Percentiles rank a stretch among this genome's conserved stretches.
These are phyloP conservation scores for Globisporangium cylindrosporum DNA, from an alignment of 352 stramenopile genomes.

Conservation along the genomic window DNA sequence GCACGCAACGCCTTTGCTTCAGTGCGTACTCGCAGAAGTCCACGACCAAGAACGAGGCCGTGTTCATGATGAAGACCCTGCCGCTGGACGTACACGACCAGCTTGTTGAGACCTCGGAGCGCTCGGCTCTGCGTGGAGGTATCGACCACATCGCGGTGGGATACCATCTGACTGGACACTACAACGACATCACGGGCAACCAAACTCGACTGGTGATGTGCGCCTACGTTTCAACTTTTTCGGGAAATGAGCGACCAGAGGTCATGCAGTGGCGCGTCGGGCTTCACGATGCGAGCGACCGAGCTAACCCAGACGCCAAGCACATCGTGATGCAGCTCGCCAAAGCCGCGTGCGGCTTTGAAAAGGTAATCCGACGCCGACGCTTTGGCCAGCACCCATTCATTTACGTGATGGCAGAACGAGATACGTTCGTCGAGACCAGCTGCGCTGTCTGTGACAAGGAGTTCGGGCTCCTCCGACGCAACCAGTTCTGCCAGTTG, in stretches of 20 bases:
- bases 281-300: constrained; percentile 5
- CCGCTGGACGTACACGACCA: constrained; percentile 43
- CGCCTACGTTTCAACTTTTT: constrained; percentile 36
- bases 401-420: constrained; percentile 32
- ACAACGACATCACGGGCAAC: constrained; percentile 45
- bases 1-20: constrained; percentile 57
- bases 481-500: constrained; percentile 61
- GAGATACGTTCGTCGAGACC: constrained; percentile 22
- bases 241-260: constrained; percentile 9
- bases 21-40: constrained; percentile 49
- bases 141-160: constrained; percentile 64
- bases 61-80: constrained; percentile 69
- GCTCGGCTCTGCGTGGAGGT: constrained; percentile 27
- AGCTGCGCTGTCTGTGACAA: constrained; percentile 48
- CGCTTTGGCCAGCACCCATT: constrained; percentile 56
- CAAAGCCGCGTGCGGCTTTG: constrained; percentile 44
- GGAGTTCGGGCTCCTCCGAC: constrained; percentile 51
- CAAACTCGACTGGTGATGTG: constrained; percentile 59
- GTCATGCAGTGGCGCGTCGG: constrained; percentile 19
- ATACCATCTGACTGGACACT: constrained; percentile 52
- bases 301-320: constrained; percentile 36
- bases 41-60: constrained; percentile 38
- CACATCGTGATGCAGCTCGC: constrained; percentile 52
- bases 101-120: constrained; percentile 17
- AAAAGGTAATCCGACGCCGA: constrained; percentile 51